These are phyloP conservation scores for Fistulinella staudtii DNA, from an alignment of 1,284 basidiomycete species.

Conservation along the genomic window DNA sequence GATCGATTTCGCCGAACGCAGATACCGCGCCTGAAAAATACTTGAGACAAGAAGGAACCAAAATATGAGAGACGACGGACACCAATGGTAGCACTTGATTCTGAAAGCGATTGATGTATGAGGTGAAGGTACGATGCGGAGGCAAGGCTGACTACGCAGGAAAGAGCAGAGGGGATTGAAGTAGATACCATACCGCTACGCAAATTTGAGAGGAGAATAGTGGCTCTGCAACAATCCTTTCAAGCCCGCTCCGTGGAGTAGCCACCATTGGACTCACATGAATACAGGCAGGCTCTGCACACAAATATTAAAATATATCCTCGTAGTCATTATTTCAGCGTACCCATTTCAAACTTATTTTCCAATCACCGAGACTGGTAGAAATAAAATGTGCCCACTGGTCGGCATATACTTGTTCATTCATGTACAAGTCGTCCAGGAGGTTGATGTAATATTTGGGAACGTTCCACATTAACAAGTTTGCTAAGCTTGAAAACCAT, in stretches of 20 bases:
- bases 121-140: conserved; percentile 30
- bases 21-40: conserved; percentile 22
- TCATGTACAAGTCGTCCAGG: conserved; percentile 30
- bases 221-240: conserved; percentile 13
- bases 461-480: conserved; percentile 29
- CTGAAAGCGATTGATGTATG: conserved; percentile 22
- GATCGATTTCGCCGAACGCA: conserved; percentile 18
- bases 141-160: conserved; percentile 22
- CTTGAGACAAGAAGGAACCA: conserved; percentile 1
- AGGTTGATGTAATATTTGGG: conserved; percentile 23
- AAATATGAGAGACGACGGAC: conserved; percentile 15
- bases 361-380: conserved; percentile 29
- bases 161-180: conserved; percentile 24
- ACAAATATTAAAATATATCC: conserved; percentile 12
- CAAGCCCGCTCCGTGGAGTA: too few relatives aligned
- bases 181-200: conserved; percentile 21
- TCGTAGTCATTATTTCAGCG: background rate
- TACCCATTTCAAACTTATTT: conserved; percentile 25
- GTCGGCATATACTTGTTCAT: conserved; percentile 33
- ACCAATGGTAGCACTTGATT: conserved; percentile 22
- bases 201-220: conserved; percentile 23
- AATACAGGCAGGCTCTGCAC: conserved; percentile 23
- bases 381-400: conserved; percentile 32
- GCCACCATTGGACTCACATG: conserved; percentile 22
- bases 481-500: conserved; percentile 15